phyloP scores from a whole-genome alignment of 2,329 filamentous ascomycete species.

The Knoxdaviesia proteae region DNA sequence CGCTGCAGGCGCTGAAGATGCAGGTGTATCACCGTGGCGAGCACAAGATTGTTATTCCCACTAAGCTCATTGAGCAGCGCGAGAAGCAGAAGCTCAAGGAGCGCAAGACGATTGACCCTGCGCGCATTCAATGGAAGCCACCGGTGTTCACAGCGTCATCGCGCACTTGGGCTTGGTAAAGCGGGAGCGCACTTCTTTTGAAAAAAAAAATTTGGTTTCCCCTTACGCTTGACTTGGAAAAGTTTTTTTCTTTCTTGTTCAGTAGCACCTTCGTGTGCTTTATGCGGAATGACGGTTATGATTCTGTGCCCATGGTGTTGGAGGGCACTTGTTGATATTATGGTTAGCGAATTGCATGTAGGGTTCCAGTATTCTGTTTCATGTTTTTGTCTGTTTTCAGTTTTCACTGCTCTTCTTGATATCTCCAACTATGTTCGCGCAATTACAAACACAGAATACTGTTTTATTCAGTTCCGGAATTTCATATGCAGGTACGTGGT shows the following conservation, averaged over 20 bases:
- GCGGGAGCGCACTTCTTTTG: not conserved
- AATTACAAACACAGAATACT: no score
- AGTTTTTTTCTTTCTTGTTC: not conserved
- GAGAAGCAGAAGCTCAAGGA: conserved; percentile 67
- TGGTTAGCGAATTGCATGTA: not conserved
- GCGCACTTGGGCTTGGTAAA: conserved; percentile 86
- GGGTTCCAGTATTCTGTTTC: not conserved
- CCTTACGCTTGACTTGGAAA: not conserved
- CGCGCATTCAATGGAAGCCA: conserved; percentile 79
- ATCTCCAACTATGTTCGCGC: not conserved
- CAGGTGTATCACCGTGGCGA: conserved; percentile 89
- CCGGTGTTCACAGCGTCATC: conserved; percentile 80
- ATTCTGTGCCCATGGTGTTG: no score
- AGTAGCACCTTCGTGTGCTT: no score
- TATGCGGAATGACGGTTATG: no score
- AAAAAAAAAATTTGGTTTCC: not conserved
- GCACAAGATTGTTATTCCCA: conserved; percentile 85
- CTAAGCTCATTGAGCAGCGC: conserved; percentile 57
- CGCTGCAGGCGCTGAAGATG: conserved; percentile 84
- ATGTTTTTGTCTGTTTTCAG: not conserved
- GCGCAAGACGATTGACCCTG: conserved; percentile 55
- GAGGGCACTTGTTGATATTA: not conserved
- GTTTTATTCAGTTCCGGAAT: no score
- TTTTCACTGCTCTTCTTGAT: not conserved
- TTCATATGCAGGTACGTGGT: no score